Evolutionary conservation across 495 filamentous ascomycete genomes (phyloP), one percentile per base, ranked within the genome.

Genomic region (Filosporella fistucella): DNA sequence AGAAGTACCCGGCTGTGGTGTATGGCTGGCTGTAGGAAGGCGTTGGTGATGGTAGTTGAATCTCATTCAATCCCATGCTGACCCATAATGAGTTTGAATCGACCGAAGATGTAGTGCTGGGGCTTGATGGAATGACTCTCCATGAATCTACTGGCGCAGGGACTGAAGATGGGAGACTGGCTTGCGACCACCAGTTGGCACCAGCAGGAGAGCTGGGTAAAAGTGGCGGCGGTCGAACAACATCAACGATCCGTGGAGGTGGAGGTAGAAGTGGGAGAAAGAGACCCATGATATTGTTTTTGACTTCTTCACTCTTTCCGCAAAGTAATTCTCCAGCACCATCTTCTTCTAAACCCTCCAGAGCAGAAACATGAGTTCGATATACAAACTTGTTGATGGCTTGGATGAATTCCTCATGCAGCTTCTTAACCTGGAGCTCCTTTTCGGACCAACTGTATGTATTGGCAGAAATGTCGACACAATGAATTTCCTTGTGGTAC

Each of bases 401-500:
- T 69, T 99, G 93, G 47, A 96, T 81, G 62, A 99, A 97, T 56
- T 96, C 88, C 46, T 96, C 93, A 63, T 97, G 94, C 45, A 99
- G 70, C 71, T 95, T 96, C 84, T 96, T 96, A 69, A 95, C 71
- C 63, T 97, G 91, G 53, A 78, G 72, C 55, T 95, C 90, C 75
- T 99, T 99, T 70, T 96, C 93, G 26, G 91, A 82, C 93, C 93
- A 99, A 68, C 88, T 84, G 78, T 89, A 95, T 29, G 90, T 96
- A 61, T 72, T 85, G 59, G 89, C 89, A 43, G 88, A 85, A 51
- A 88, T 80, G 67, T 99, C 88, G 44, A 91, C 81, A 44, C 90
- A 95, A 70, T 93, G 91, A 54, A 99, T 78, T 42, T 97, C 91
- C 75, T 94, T 91, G 76, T 99, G 94, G 67, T 91, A 96, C 62